Base-by-base conservation (phyloP, 2,329 filamentous ascomycete genomes). In the Alternaria ethzedia region DNA sequence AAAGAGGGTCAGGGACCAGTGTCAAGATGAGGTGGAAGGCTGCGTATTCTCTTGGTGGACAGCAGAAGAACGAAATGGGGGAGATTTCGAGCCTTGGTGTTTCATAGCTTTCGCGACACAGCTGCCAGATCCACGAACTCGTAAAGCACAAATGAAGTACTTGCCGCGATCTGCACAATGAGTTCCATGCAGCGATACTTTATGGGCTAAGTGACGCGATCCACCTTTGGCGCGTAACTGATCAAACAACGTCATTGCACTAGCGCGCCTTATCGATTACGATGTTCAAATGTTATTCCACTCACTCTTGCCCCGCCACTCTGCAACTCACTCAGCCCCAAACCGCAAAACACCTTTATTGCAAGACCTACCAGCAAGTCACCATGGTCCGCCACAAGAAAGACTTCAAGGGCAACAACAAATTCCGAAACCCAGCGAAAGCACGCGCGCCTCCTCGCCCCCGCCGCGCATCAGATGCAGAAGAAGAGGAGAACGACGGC, bases 301-400 rank as follows among this genome's bases (percentile, higher is more conserved):
- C 47, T 52, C 47, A 54, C 47, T 26, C 41, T 68, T 70, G 66
- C 69, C 70, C 70, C 69, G 70, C 71, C 67, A 61, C 32, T 57
- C 32, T 45, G 46, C 57, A 41, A 54, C 57, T 52, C 20, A 61
- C 52, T 36, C 28, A 41, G 36, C 36, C 36, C 36, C 36, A 41
- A 41, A 41, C 43, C 2, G 28, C 41, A 55, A 56, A 9, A 41
- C 43, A 41, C 50, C n/a, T 44, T 52, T 13, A 10, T 26, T 41
- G 15, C 13, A 15, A 26, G 11, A 17, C 30, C 15, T 21, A 20
- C 20, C 17, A 47, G 30, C 5, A 36, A 20, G 26, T 26, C 66
- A 68, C 23, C 17, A 97, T 97, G 94, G 94, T 97, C 58, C 93
- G 95, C 64, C 95, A 97, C 82, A 98, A 97, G 83, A 98, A 98